These are phyloP conservation scores for Ophiostoma angusticollis DNA, from an alignment of 2,329 filamentous ascomycete species.

Conservation along the genomic window DNA sequence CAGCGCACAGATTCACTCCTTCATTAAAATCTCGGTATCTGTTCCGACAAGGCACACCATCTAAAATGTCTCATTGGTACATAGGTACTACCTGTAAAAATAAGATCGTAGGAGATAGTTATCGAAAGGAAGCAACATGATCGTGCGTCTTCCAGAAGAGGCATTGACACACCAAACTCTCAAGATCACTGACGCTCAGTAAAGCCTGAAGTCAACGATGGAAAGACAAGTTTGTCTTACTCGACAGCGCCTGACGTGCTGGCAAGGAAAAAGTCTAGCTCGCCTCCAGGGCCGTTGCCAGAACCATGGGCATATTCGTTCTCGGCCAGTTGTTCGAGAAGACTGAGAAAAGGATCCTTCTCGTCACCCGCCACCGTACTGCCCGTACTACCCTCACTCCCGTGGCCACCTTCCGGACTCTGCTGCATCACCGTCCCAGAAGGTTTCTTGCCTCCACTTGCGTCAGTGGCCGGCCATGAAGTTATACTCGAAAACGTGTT, in stretches of 20 bases:
- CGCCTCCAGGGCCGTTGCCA: constrained; percentile 56
- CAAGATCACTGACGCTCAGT: too few species aligned
- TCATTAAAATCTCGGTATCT: too few species aligned
- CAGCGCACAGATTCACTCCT: too few species aligned
- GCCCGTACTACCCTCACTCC: constrained; percentile 34
- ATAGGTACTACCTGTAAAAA: too few species aligned
- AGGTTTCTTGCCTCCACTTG: constrained; percentile 7
- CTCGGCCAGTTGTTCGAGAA: constrained; percentile 72
- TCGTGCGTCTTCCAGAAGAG: too few species aligned
- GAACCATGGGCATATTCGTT: constrained; percentile 59
- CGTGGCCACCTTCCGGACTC: constrained; percentile 33
- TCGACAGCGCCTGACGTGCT: constrained; percentile 4
- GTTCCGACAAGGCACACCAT: too few species aligned
- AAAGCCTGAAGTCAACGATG: too few species aligned
- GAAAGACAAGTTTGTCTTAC: too few species aligned
- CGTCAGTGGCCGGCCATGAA: constrained; percentile 33
- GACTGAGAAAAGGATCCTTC: constrained; percentile 67
- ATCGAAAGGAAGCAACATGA: too few species aligned
- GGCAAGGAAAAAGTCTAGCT: constrained; percentile 66
- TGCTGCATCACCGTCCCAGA: constrained; percentile 17
- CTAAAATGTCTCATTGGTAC: too few species aligned
- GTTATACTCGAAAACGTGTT: constrained; percentile 40
- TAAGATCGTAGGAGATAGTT: too few species aligned
- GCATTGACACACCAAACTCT: too few species aligned
- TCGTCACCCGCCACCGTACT: constrained; percentile 43